These are phyloP conservation scores for Sphaerulina vaccinii DNA, from an alignment of 2,329 filamentous ascomycete species.

Conservation along the genomic window DNA sequence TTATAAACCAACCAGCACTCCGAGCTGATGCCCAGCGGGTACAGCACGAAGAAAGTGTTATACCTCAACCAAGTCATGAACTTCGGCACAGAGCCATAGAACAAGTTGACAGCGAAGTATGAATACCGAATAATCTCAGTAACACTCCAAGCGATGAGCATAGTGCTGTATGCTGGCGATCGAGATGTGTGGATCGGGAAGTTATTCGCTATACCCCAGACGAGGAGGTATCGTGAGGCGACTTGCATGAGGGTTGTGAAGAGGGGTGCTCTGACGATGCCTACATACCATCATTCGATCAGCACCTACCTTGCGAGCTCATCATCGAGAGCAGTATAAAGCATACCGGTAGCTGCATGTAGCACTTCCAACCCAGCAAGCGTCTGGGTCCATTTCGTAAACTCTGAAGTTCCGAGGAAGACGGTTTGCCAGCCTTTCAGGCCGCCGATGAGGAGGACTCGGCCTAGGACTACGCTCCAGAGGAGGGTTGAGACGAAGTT, in stretches of 20 bases:
- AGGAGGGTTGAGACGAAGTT: slow-evolving; percentile 74
- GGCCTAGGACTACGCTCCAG: slow-evolving; percentile 74
- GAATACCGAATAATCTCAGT: slow-evolving; percentile 93
- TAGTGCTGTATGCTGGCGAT: slow-evolving; percentile 66
- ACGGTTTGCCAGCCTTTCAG: slow-evolving; percentile 53
- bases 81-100: slow-evolving; percentile 55
- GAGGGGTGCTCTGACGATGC: slow-evolving; percentile 81
- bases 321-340: no score
- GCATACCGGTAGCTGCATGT: slow-evolving; percentile 71
- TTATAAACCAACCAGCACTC: slow-evolving; percentile 79
- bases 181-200: slow-evolving; percentile 65
- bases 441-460: slow-evolving; percentile 58
- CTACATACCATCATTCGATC: no score
- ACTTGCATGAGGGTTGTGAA: slow-evolving; percentile 89
- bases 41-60: slow-evolving; percentile 90
- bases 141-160: slow-evolving; percentile 83
- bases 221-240: slow-evolving; percentile 77
- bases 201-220: slow-evolving; percentile 76
- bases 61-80: slow-evolving; percentile 77
- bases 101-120: slow-evolving; percentile 78
- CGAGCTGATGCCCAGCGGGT: slow-evolving; percentile 85
- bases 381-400: slow-evolving; percentile 78
- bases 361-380: slow-evolving; percentile 78
- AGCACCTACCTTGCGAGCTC: no score
- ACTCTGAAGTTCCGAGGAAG: slow-evolving; percentile 62